Conservation (phyloP, 2,329 filamentous ascomycete genomes). For the Truncatella angustata region DNA sequence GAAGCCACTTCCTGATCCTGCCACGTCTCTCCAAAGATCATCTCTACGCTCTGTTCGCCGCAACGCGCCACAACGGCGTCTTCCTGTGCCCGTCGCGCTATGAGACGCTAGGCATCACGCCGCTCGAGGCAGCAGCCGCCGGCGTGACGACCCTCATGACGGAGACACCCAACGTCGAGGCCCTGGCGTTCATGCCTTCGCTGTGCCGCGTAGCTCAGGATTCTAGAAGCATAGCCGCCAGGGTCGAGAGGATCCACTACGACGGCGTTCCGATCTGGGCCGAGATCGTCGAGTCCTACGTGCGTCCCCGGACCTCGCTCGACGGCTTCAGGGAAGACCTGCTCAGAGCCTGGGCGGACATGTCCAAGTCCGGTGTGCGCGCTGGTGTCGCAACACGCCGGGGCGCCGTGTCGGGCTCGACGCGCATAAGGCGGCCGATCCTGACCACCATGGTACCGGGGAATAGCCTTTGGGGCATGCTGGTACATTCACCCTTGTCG, state of each 20-base stretch:
- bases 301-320: slow-evolving; percentile 4
- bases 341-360: slow-evolving; percentile 6
- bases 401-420: background rate
- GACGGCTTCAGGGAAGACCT: slow-evolving; percentile 5
- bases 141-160: slow-evolving; percentile 9
- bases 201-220: background rate
- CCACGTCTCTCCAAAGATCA: slow-evolving; percentile 6
- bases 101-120: slow-evolving; percentile 9
- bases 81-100: slow-evolving; percentile 10
- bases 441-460: background rate
- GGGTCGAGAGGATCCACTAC: background rate
- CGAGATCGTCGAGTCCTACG: slow-evolving; percentile 4
- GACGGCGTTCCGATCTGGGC: slow-evolving; percentile 5
- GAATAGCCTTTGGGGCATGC: background rate
- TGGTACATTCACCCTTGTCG: background rate
- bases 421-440: background rate
- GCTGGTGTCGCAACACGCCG: background rate
- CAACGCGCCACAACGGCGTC: background rate
- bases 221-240: background rate
- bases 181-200: background rate
- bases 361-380: background rate
- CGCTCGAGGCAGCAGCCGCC: slow-evolving; percentile 6
- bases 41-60: slow-evolving; percentile 7
- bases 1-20: slow-evolving; percentile 1
- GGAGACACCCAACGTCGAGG: slow-evolving; percentile 5